phyloP scores from a whole-genome alignment of 208 protist species.

The Leishmania mexicana region DNA sequence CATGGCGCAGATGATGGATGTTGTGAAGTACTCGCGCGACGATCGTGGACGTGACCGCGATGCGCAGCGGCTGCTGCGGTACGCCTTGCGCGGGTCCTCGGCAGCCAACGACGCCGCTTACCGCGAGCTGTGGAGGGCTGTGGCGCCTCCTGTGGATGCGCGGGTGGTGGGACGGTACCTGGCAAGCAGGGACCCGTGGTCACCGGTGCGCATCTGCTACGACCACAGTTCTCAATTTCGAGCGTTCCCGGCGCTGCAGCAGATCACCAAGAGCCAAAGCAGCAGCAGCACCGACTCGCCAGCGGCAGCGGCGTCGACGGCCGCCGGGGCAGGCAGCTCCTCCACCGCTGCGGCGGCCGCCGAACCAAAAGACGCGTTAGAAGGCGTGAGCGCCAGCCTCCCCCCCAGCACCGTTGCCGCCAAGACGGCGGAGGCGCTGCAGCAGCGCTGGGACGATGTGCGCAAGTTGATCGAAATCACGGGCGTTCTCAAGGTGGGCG shows the following conservation, averaged over 20 bases:
- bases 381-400: constrained; percentile 28
- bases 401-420: constrained; percentile 20
- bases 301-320: not conserved
- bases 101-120: constrained; percentile 56
- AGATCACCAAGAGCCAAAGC: not conserved
- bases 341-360: not conserved
- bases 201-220: constrained; percentile 58
- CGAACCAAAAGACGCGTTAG: constrained; percentile 10
- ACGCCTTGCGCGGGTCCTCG: constrained; percentile 71
- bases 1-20: constrained; percentile 87
- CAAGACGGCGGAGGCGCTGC: constrained; percentile 56
- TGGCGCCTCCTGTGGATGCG: constrained; percentile 61
- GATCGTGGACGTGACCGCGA: constrained; percentile 58
- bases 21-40: constrained; percentile 80
- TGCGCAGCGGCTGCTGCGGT: constrained; percentile 73
- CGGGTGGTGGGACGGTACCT: constrained; percentile 84
- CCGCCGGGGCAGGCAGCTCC: not conserved
- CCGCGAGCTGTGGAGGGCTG: constrained; percentile 56
- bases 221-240: constrained; percentile 56
- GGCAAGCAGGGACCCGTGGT: constrained; percentile 73
- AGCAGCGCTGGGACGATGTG: constrained; percentile 72
- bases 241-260: constrained; percentile 46
- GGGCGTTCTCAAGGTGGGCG: constrained; percentile 23
- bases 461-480: constrained; percentile 54
- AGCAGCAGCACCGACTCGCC: not conserved